Percentiles rank a stretch among this genome's conserved stretches.
These are phyloP conservation scores for Ceratocystis colombiana DNA, from an alignment of 2,329 filamentous ascomycete genomes.

Conservation along the genomic window DNA sequence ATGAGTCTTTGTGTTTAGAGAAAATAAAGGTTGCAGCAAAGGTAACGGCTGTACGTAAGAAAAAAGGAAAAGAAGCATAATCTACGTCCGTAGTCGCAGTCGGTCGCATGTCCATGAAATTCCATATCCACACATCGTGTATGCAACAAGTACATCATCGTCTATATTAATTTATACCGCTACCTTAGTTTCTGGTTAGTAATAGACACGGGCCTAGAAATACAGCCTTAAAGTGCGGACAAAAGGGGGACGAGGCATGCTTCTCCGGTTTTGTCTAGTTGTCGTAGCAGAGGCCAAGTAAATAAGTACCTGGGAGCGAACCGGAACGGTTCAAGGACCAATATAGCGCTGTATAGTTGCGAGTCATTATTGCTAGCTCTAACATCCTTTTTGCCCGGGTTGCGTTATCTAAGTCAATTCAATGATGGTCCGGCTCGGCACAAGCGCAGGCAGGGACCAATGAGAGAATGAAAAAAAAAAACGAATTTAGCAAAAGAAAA, in stretches of 20 bases:
- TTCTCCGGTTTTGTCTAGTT: background rate
- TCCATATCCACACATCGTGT: background rate
- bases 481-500: background rate
- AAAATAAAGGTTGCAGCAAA: background rate
- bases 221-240: no score
- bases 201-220: background rate
- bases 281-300: background rate
- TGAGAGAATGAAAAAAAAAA: background rate
- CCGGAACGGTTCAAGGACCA: background rate
- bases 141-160: background rate
- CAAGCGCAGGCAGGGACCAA: background rate
- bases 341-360: background rate
- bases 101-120: background rate
- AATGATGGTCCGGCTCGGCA: background rate
- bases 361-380: background rate
- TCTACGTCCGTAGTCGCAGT: background rate
- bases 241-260: no score
- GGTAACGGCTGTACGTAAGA: background rate
- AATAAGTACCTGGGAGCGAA: background rate
- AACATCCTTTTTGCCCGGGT: background rate
- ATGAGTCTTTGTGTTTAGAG: background rate
- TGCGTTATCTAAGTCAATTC: constrained; percentile 8
- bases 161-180: background rate
- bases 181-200: background rate
- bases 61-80: background rate